Conservation (phyloP, 768 basidiomycete genomes). For the Amanita molliuscula region DNA sequence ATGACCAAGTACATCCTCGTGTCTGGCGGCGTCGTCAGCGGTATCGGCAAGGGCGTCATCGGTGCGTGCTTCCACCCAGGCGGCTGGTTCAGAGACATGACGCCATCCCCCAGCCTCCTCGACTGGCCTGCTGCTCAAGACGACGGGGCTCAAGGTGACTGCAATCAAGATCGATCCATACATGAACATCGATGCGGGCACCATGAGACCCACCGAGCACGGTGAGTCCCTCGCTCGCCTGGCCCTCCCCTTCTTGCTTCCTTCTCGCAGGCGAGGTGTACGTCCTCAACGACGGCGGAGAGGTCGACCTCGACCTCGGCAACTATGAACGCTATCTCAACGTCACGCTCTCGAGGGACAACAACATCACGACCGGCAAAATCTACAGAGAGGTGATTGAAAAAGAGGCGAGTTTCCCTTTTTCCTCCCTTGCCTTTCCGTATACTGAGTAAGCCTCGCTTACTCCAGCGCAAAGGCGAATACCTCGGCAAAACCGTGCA, state of each 20-base stretch:
- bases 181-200: constrained; percentile 99
- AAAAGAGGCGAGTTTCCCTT: constrained; percentile 61
- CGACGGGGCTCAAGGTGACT: constrained; percentile 90
- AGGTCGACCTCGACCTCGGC: constrained; percentile 95
- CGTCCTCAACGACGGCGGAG: constrained; percentile 95
- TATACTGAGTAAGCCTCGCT: not conserved
- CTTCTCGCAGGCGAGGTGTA: constrained; percentile 76
- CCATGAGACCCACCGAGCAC: constrained; percentile 97
- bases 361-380: constrained; percentile 98
- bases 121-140: constrained; percentile 91
- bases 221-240: constrained; percentile 38
- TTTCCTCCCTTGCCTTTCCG: not conserved
- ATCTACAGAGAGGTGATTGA: constrained; percentile 97
- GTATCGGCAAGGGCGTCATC: constrained; percentile 98
- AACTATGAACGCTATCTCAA: constrained; percentile 98
- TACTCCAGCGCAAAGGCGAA: constrained; percentile 58
- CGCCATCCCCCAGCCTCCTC: constrained; percentile 64
- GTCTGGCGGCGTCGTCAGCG: constrained; percentile 94
- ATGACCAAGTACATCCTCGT: constrained; percentile 96
- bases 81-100: not conserved
- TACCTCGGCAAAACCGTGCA: constrained; percentile 97
- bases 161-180: constrained; percentile 99
- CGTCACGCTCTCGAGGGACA: constrained; percentile 86
- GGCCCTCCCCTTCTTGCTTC: not conserved
- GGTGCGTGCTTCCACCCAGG: constrained; percentile 41